These are phyloP conservation scores for Solanum lignicaule DNA, from an alignment of 257 asterid genomes.

Conservation along the genomic window DNA sequence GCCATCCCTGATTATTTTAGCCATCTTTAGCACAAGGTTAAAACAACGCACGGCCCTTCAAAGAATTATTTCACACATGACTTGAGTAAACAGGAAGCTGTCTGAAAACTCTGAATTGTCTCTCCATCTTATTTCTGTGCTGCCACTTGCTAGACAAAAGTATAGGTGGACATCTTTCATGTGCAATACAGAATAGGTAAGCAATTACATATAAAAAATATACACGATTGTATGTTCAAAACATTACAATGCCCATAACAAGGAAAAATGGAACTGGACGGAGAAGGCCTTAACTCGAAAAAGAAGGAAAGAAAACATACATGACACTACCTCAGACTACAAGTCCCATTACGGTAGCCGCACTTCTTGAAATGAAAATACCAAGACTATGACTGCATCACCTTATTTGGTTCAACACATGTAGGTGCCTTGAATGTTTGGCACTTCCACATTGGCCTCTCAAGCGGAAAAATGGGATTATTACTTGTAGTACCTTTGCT, in stretches of 20 bases:
- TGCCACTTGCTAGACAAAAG: background rate
- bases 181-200: conserved; percentile 33
- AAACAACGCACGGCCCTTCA: background rate
- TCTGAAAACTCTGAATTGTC: background rate
- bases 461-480: conserved; percentile 37
- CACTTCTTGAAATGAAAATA: conserved; percentile 16
- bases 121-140: background rate
- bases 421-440: conserved; percentile 66
- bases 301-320: conserved; percentile 16
- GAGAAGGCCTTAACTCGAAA: conserved; percentile 17
- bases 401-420: conserved; percentile 63
- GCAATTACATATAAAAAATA: conserved; percentile 37
- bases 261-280: conserved; percentile 1
- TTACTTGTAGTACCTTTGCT: conserved; percentile 6
- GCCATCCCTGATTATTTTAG: background rate
- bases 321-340: conserved; percentile 30
- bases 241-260: conserved; percentile 36
- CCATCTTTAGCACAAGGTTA: background rate
- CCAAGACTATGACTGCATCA: conserved; percentile 63
- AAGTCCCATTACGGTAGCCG: conserved; percentile 33
- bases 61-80: background rate
- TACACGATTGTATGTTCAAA: conserved; percentile 36
- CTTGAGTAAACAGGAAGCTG: background rate
- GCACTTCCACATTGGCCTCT: conserved; percentile 70
- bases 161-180: background rate